phyloP scores from a whole-genome alignment of 1,284 basidiomycete species.

The Ganoderma boninense region DNA sequence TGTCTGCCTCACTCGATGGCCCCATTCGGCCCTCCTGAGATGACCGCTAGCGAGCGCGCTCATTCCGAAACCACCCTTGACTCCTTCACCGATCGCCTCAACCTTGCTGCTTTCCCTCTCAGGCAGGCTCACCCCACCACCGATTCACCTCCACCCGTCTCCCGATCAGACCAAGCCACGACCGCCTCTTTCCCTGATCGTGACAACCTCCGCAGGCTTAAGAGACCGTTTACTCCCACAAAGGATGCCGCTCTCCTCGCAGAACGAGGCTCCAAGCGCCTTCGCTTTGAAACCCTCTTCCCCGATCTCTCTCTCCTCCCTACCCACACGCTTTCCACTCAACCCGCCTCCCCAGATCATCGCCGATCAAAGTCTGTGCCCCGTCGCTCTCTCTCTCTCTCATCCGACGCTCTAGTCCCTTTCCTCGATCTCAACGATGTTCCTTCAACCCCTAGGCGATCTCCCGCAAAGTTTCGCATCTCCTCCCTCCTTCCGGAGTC shows the following conservation, averaged over 20 bases:
- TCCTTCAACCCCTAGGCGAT: constrained; percentile 28
- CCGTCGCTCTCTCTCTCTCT: constrained; percentile 2
- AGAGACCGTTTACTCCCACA: constrained; percentile 29
- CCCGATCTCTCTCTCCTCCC: not conserved
- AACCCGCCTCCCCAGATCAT: constrained; percentile 14
- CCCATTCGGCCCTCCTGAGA: not conserved
- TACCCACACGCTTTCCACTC: not conserved
- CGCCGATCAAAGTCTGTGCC: constrained; percentile 28
- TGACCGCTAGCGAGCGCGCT: constrained; percentile 17
- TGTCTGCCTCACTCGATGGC: constrained; percentile 14
- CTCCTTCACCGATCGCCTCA: constrained; percentile 12
- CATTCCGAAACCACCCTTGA: constrained; percentile 30
- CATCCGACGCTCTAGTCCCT: constrained; percentile 12
- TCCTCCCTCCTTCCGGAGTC: constrained; percentile 29
- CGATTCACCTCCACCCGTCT: constrained; percentile 5
- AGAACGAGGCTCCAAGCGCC: constrained; percentile 29
- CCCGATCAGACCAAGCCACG: not conserved
- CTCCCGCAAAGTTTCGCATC: constrained; percentile 29
- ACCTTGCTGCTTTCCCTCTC: constrained; percentile 27
- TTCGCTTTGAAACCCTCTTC: constrained; percentile 21
- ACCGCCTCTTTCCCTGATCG: not conserved
- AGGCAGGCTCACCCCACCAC: constrained; percentile 23
- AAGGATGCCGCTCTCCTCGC: constrained; percentile 24
- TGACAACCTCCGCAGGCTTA: constrained; percentile 22
- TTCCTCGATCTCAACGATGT: constrained; percentile 31